A percentile compares a stretch with the other conserved stretches of the same genome.
Conservation (phyloP, 169 alveolate genomes). For the Plasmodium falciparum region DNA sequence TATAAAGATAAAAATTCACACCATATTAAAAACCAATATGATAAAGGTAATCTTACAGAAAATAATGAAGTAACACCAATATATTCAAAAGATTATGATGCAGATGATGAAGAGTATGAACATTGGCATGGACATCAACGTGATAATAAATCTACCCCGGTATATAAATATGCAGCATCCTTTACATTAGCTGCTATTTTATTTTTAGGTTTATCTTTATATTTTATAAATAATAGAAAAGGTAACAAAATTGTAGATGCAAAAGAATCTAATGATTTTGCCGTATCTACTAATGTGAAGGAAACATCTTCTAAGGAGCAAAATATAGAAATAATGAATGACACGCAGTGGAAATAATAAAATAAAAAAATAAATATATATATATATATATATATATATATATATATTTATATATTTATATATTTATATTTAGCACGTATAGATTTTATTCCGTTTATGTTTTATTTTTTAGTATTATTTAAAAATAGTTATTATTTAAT, state of each 20-base stretch:
- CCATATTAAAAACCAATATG: neutral
- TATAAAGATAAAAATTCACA: neutral
- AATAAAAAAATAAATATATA: neutral
- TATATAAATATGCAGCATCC: constrained; percentile 50
- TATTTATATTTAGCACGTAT: too few relatives aligned
- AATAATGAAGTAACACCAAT: neutral
- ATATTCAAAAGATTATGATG: neutral
- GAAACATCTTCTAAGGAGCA: constrained; percentile 18
- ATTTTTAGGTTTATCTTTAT: constrained; percentile 1
- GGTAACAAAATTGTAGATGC: neutral
- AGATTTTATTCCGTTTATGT: neutral
- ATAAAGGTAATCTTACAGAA: neutral
- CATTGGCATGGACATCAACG: neutral
- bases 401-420: too few relatives aligned
- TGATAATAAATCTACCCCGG: neutral
- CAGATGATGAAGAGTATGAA: neutral
- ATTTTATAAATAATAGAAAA: constrained; percentile 10
- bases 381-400: too few relatives aligned
- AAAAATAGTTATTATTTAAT: too few relatives aligned
- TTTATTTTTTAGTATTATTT: neutral
- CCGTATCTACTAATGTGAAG: neutral
- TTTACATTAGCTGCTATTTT: constrained; percentile 7
- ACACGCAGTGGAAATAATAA: constrained; percentile 26
- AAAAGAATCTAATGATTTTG: constrained; percentile 17
- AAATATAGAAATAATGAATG: neutral